A percentile compares a stretch with the other conserved stretches of the same genome.
Conservation (phyloP, 306 rosid species). For the Medicago lupulina region DNA sequence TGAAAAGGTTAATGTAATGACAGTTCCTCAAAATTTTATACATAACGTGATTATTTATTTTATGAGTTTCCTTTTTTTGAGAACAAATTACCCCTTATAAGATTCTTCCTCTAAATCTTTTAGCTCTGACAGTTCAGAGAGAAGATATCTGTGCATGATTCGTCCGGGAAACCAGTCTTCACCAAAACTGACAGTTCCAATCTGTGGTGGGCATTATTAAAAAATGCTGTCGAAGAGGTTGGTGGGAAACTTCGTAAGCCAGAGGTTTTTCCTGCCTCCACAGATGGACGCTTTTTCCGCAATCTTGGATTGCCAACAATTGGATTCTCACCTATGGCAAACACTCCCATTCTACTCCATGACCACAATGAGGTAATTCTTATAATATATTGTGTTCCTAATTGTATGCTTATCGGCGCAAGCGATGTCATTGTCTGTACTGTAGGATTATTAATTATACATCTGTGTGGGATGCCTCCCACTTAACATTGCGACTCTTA, state of each 20-base stretch:
- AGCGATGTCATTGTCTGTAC: constrained; percentile 16
- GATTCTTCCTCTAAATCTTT: constrained; percentile 39
- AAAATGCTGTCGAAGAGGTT: constrained; percentile 77
- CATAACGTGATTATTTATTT: not conserved
- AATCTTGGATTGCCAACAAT: constrained; percentile 79
- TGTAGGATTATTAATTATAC: not conserved
- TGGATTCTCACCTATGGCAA: constrained; percentile 95
- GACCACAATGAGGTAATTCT: constrained; percentile 93
- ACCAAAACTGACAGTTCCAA: constrained; percentile 79
- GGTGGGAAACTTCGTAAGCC: constrained; percentile 86
- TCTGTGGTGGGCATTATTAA: constrained; percentile 88
- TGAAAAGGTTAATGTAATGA: constrained; percentile 31
- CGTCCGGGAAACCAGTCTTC: constrained; percentile 64
- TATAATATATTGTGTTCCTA: not conserved
- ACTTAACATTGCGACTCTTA: not conserved
- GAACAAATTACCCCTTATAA: not conserved
- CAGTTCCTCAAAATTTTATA: not conserved
- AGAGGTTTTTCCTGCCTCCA: constrained; percentile 83
- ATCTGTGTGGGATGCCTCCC: not conserved
- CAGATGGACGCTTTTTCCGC: constrained; percentile 89
- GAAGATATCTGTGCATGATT: constrained; percentile 52
- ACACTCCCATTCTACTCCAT: constrained; percentile 89
- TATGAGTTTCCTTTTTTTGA: not conserved
- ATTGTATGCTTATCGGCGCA: constrained; percentile 12
- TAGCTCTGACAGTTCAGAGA: constrained; percentile 78